A percentile compares a stretch with the other conserved stretches of the same genome.
These are phyloP conservation scores for Prototheca wickerhamii DNA, from an alignment of 163 green algal genomes.

Conservation along the genomic window DNA sequence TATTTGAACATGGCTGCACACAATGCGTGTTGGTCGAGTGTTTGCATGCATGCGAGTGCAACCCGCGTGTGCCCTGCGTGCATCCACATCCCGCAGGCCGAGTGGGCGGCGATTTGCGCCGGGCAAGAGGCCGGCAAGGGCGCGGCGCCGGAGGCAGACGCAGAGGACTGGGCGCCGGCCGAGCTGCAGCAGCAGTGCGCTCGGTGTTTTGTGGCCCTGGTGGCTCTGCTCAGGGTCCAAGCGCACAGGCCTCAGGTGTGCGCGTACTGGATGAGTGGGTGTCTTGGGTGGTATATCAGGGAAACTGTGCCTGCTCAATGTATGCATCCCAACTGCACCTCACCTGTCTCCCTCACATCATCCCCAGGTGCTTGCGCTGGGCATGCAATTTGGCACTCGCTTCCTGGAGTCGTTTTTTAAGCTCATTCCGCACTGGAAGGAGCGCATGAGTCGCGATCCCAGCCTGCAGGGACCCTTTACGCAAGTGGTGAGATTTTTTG, in stretches of 20 bases:
- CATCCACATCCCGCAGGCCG: neutral
- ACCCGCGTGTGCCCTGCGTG: neutral
- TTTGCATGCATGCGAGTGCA: too few relatives aligned
- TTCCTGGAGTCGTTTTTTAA: neutral
- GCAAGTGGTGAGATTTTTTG: too few relatives aligned
- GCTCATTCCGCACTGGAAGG: too few relatives aligned
- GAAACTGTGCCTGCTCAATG: too few relatives aligned
- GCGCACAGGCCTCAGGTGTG: neutral
- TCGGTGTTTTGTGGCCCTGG: neutral
- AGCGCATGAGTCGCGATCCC: too few relatives aligned
- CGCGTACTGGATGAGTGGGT: neutral
- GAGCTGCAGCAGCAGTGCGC: neutral
- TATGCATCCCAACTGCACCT: too few relatives aligned
- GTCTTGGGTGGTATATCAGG: too few relatives aligned
- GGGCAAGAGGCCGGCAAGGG: neutral
- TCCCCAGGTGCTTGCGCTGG: neutral
- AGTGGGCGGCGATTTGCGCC: neutral
- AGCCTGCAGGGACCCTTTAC: too few relatives aligned
- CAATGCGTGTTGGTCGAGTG: neutral
- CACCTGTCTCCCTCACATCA: too few relatives aligned
- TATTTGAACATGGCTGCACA: neutral
- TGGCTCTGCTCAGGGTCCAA: conserved; percentile 1
- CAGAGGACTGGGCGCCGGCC: too few relatives aligned
- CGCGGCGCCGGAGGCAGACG: neutral
- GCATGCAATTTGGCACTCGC: neutral